These are phyloP conservation scores for Xanthoceras sorbifolium DNA, from an alignment of 345 rosid genomes.

Conservation along the genomic window DNA sequence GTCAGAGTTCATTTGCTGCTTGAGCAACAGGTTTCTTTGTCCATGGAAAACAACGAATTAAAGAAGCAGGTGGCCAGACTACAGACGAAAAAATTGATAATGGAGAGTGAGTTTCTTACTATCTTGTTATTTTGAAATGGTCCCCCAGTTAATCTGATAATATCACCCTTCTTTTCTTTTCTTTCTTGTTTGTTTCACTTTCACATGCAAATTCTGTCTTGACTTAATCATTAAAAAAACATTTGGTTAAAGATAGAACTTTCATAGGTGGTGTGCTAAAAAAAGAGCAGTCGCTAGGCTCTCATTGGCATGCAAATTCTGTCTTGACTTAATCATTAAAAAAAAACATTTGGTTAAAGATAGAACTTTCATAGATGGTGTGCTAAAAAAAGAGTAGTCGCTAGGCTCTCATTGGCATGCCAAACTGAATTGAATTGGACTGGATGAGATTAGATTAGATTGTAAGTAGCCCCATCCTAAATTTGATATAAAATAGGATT, in stretches of 20 bases:
- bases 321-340: too few relatives aligned
- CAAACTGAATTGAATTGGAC: too few relatives aligned
- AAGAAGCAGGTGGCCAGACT: constrained; percentile 58
- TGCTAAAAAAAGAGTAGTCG: too few relatives aligned
- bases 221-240: too few relatives aligned
- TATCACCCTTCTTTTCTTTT: neutral
- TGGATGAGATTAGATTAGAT: neutral
- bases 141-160: neutral
- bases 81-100: constrained; percentile 56
- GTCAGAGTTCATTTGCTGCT: constrained; percentile 54
- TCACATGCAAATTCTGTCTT: neutral
- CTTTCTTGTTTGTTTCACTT: neutral
- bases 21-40: constrained; percentile 58
- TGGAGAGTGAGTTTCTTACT: constrained; percentile 45
- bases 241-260: neutral
- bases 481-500: too few relatives aligned
- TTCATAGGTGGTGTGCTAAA: neutral
- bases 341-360: too few relatives aligned
- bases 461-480: neutral
- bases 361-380: too few relatives aligned
- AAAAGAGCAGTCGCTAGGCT: neutral
- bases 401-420: too few relatives aligned
- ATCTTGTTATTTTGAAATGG: constrained; percentile 5
- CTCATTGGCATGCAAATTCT: too few relatives aligned
- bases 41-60: constrained; percentile 63